phyloP scores from a whole-genome alignment of 2,329 filamentous ascomycete genomes.

The Fonsecaea monophora region DNA sequence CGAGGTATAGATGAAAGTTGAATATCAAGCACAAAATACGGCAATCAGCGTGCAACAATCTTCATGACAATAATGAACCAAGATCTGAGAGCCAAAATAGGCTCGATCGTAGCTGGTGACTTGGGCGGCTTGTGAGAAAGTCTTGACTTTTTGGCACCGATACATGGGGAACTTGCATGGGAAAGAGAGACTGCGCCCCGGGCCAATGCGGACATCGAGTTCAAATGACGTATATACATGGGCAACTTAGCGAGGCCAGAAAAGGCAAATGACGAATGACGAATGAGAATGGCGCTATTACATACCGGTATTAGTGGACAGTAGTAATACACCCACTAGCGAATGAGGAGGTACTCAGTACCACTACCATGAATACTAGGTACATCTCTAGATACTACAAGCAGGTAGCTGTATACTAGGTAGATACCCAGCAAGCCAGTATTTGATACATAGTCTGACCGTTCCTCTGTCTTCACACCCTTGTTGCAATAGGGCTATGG shows the following conservation, averaged over 20 bases:
- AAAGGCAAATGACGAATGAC: too few relatives aligned
- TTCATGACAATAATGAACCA: neutral
- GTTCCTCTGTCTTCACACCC: too few relatives aligned
- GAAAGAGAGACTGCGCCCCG: neutral
- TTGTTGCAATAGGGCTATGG: too few relatives aligned
- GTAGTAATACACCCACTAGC: too few relatives aligned
- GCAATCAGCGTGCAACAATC: neutral
- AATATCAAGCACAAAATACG: neutral
- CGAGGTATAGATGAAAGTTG: neutral
- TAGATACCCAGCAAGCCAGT: too few relatives aligned
- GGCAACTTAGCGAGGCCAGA: neutral
- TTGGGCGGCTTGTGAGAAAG: neutral
- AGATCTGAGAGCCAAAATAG: neutral
- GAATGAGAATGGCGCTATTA: neutral
- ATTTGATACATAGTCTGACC: too few relatives aligned
- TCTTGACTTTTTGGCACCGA: neutral
- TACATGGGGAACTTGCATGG: neutral
- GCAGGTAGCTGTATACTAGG: too few relatives aligned
- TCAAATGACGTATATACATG: conserved; percentile 14
- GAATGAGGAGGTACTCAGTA: too few relatives aligned
- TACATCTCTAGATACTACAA: too few relatives aligned
- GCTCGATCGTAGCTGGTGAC: neutral
- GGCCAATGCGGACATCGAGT: neutral
- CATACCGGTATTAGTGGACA: too few relatives aligned
- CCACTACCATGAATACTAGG: too few relatives aligned